Percentiles rank a stretch among this genome's conserved stretches.
These are phyloP conservation scores for Colletotrichum sp. DNA, from an alignment of 2,329 filamentous ascomycete species.

Conservation along the genomic window DNA sequence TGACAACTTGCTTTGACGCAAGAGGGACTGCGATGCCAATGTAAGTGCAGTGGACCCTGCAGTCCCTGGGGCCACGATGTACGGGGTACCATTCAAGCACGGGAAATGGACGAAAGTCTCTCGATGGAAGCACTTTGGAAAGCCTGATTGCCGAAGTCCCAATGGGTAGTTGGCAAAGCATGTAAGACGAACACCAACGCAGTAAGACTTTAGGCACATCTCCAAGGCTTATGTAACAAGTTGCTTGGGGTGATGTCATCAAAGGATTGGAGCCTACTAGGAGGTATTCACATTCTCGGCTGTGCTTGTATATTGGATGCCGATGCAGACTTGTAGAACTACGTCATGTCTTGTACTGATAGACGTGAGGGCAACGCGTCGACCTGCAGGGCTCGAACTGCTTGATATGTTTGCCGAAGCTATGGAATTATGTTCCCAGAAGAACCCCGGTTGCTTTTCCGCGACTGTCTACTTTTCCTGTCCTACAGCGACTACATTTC, in stretches of 20 bases:
- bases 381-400: neutral
- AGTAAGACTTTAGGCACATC: neutral
- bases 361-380: neutral
- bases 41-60: neutral
- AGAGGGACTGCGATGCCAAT: neutral
- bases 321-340: neutral
- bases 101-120: neutral
- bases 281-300: neutral
- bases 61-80: neutral
- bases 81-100: neutral
- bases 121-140: neutral
- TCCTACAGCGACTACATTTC: neutral
- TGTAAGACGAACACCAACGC: neutral
- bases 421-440: neutral
- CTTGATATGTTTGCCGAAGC: neutral
- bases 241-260: neutral
- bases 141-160: neutral
- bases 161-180: neutral
- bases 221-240: neutral
- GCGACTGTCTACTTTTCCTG: neutral
- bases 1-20: accelerated
- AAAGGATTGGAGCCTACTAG: neutral
- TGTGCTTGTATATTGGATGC: neutral
- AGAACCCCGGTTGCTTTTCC: neutral
- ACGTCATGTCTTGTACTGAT: neutral